phyloP scores from a whole-genome alignment of 2,329 filamentous ascomycete genomes.

The Microcera coccophila region DNA sequence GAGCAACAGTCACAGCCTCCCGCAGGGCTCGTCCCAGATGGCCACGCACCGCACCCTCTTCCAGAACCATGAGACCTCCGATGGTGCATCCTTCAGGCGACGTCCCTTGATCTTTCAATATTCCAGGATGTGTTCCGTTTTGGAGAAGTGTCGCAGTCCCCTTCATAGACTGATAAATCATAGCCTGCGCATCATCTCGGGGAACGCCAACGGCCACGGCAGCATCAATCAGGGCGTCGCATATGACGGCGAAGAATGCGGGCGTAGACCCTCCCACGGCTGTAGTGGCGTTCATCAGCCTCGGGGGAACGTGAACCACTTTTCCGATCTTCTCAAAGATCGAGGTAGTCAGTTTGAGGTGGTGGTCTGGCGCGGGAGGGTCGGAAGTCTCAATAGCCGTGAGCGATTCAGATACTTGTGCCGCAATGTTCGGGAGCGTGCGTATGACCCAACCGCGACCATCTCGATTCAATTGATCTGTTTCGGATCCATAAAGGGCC shows the following conservation, averaged over 20 bases:
- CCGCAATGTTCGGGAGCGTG: constrained; percentile 35
- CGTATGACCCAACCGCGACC: constrained; percentile 27
- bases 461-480: constrained; percentile 7
- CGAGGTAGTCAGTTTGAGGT: constrained; percentile 31
- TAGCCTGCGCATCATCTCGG: constrained; percentile 50
- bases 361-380: constrained; percentile 14
- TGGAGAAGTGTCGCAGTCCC: constrained; percentile 53
- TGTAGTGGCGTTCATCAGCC: constrained; percentile 54
- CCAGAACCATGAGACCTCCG: constrained; percentile 54
- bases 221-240: constrained; percentile 57
- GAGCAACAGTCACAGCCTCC: constrained; percentile 46
- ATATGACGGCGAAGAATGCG: constrained; percentile 56
- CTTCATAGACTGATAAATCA: constrained; percentile 58
- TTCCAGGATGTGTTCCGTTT: constrained; percentile 51
- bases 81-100: constrained; percentile 61
- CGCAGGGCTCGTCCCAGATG: constrained; percentile 40
- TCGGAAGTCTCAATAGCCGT: constrained; percentile 31
- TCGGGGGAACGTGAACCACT: constrained; percentile 46
- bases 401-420: constrained; percentile 30
- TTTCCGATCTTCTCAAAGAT: constrained; percentile 55
- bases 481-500: constrained; percentile 31
- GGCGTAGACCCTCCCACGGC: constrained; percentile 58
- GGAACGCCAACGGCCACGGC: constrained; percentile 58
- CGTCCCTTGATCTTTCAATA: constrained; percentile 55
- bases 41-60: constrained; percentile 52